Evolutionary conservation across 441 rosid species (phyloP).

Genomic region (Populus trichocarpa): DNA sequence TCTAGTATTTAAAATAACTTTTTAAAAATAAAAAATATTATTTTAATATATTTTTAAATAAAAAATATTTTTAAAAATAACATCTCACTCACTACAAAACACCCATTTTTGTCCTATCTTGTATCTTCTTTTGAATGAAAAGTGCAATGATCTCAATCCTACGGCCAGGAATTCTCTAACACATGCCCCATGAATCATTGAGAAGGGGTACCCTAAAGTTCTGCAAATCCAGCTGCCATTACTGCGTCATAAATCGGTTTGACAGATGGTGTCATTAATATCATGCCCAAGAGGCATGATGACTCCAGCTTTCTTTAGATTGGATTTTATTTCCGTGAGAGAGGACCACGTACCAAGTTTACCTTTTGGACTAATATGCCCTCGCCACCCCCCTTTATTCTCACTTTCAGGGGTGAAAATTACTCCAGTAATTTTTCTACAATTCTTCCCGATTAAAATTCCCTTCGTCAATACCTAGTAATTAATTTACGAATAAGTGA

Average conservation of each 20-base stretch:
- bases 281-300: background rate
- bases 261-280: background rate
- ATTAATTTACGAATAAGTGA: background rate
- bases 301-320: background rate
- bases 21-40: too few species aligned
- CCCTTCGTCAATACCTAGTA: background rate
- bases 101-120: too few species aligned
- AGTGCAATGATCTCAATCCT: background rate
- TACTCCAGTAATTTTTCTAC: background rate
- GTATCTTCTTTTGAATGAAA: background rate
- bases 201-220: background rate
- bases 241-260: background rate
- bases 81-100: too few species aligned
- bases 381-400: background rate
- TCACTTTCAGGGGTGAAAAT: background rate
- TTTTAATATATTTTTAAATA: too few species aligned
- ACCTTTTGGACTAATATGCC: background rate
- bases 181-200: background rate
- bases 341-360: background rate
- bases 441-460: background rate
- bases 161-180: background rate
- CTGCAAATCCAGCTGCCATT: background rate
- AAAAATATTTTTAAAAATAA: too few species aligned
- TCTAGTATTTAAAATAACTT: too few species aligned
- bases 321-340: background rate